phyloP scores from a whole-genome alignment of 1,139 yeast species.

The Oligophagozyma castellii region DNA sequence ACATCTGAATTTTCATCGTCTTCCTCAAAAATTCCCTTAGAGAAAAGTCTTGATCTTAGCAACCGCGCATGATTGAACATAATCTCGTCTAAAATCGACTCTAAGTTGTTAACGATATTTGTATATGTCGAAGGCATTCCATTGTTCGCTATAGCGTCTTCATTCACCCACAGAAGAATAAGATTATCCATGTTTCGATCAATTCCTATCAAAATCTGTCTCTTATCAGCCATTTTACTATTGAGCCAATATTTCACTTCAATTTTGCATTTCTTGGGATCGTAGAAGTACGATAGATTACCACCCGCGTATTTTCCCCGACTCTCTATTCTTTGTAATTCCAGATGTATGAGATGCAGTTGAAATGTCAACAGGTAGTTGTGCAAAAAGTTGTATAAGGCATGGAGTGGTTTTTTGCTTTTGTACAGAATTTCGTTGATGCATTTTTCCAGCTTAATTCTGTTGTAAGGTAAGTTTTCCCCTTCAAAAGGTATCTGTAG shows the following conservation, averaged over 20 bases:
- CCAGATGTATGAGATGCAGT: slow-evolving; percentile 54
- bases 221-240: slow-evolving; percentile 34
- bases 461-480: slow-evolving; percentile 23
- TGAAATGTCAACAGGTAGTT: slow-evolving; percentile 63
- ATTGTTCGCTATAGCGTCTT: slow-evolving; percentile 15
- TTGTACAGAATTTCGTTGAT: slow-evolving; percentile 46
- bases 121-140: slow-evolving; percentile 21
- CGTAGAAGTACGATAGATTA: slow-evolving; percentile 51
- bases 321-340: slow-evolving; percentile 38
- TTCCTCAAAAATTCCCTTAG: slow-evolving; percentile 19
- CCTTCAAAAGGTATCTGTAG: slow-evolving; percentile 42
- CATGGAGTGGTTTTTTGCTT: slow-evolving; percentile 35
- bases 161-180: slow-evolving; percentile 46
- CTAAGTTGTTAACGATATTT: slow-evolving; percentile 25
- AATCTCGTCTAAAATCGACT: slow-evolving; percentile 25
- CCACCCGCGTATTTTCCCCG: slow-evolving; percentile 50
- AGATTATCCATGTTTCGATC: slow-evolving; percentile 35
- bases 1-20: slow-evolving; percentile 21
- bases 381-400: slow-evolving; percentile 55
- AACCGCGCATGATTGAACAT: slow-evolving; percentile 24
- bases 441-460: slow-evolving; percentile 26
- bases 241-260: slow-evolving; percentile 59
- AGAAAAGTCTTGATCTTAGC: slow-evolving; percentile 18
- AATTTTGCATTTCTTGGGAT: slow-evolving; percentile 47
- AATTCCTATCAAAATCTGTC: slow-evolving; percentile 52